A percentile compares a stretch with the other conserved stretches of the same genome.
Conservation (phyloP, 768 basidiomycete species). For the Leccinum imitatum region DNA sequence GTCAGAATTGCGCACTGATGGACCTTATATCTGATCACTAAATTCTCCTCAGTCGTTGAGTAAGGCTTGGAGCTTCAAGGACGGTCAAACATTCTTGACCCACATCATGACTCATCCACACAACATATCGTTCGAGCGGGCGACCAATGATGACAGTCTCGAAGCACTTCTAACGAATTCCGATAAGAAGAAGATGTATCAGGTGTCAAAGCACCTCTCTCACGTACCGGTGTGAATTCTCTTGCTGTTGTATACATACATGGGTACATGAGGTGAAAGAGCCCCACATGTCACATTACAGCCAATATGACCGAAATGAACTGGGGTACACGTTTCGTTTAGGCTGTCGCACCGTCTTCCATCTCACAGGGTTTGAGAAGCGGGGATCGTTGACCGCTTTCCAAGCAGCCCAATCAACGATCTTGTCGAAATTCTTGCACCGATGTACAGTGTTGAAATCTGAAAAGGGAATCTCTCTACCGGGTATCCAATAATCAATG, state of each 20-base stretch:
- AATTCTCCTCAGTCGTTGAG: not conserved
- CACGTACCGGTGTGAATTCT: not conserved
- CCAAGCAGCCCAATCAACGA: constrained; percentile 71
- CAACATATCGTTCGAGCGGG: not conserved
- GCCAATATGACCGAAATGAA: too few species aligned
- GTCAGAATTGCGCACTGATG: too few species aligned
- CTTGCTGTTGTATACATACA: not conserved
- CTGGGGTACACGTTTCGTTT: not conserved
- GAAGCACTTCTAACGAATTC: not conserved
- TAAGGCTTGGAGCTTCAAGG: not conserved
- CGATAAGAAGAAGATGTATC: not conserved
- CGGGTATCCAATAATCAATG: constrained; percentile 8
- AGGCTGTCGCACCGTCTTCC: not conserved
- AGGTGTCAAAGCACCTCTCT: too few species aligned
- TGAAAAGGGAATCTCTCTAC: not conserved
- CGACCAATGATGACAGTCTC: not conserved
- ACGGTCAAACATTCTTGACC: not conserved
- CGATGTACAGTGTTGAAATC: constrained; percentile 9
- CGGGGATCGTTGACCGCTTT: not conserved
- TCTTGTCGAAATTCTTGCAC: constrained; percentile 75
- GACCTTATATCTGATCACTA: not conserved
- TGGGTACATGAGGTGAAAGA: too few species aligned
- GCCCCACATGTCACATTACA: too few species aligned
- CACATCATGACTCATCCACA: not conserved
- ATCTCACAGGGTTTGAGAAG: not conserved